phyloP scores from a whole-genome alignment of 352 stramenopile species.

The Aphanomyces euteiches region DNA sequence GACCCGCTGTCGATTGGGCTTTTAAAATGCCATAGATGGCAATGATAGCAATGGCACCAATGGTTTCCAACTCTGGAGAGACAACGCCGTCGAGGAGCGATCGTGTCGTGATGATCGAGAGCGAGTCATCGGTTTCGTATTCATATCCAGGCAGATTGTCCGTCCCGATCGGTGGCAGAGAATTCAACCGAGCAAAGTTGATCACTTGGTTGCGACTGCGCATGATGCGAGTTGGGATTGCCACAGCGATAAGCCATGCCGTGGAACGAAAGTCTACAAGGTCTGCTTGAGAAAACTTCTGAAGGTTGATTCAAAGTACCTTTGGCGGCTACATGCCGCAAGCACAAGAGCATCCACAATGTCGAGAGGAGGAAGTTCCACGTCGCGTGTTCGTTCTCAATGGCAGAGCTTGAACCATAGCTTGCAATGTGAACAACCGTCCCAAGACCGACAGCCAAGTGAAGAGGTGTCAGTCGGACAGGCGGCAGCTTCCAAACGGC shows the following conservation, averaged over 20 bases:
- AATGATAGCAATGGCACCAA: conserved; percentile 42
- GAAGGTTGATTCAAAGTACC: conserved; percentile 24
- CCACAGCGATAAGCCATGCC: conserved; percentile 37
- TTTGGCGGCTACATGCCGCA: conserved; percentile 14
- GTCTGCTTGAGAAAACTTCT: conserved; percentile 28
- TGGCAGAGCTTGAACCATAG: conserved; percentile 76
- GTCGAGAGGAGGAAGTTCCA: conserved; percentile 69
- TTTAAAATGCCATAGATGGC: conserved; percentile 20
- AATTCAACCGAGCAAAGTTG: conserved; percentile 81
- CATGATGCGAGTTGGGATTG: conserved; percentile 56
- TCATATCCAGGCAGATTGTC: conserved; percentile 46
- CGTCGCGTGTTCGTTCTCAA: conserved; percentile 87
- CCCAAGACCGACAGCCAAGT: conserved; percentile 27
- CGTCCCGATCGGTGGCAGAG: conserved; percentile 44
- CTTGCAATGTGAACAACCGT: conserved; percentile 52
- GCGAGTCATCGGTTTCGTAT: conserved; percentile 70
- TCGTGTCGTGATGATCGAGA: conserved; percentile 75
- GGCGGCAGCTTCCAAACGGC: not conserved
- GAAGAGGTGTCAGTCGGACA: not conserved
- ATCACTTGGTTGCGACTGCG: conserved; percentile 82
- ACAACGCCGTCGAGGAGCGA: conserved; percentile 37
- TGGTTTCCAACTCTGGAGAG: conserved; percentile 35
- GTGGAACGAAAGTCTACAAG: not conserved
- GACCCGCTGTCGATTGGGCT: not conserved
- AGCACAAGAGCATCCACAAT: conserved; percentile 35